Evolutionary conservation across 2,329 filamentous ascomycete genomes (phyloP).

Genomic region (Gnomoniopsis sp.): DNA sequence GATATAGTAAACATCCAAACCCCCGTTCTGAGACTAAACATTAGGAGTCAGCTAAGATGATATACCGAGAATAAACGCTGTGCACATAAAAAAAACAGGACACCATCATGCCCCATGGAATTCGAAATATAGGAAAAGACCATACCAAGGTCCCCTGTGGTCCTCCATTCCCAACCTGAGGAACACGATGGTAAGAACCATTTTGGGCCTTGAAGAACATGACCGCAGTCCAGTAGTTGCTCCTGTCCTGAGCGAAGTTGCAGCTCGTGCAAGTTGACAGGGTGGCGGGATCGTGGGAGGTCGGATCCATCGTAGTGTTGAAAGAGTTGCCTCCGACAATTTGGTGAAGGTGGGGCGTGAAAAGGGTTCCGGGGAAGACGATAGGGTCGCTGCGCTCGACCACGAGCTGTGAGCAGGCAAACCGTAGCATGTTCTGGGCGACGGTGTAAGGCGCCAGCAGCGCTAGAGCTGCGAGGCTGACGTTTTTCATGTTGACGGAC

Average conservation of each 20-base stretch:
- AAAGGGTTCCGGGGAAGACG: conserved; percentile 41
- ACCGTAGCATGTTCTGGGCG: conserved; percentile 41
- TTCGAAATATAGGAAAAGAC: background rate
- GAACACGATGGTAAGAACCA: conserved; percentile 40
- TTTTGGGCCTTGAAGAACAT: conserved; percentile 43
- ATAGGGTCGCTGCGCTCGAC: conserved; percentile 44
- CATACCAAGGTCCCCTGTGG: conserved; percentile 39
- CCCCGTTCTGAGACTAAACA: conserved; percentile 31
- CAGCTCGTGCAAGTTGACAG: conserved; percentile 40
- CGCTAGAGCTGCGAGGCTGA: conserved; percentile 24
- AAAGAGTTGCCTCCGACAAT: conserved; percentile 44
- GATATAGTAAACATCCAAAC: conserved; percentile 43
- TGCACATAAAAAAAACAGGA: too few species aligned
- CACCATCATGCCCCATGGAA: too few species aligned
- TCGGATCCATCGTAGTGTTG: conserved; percentile 40
- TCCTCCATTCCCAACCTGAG: conserved; percentile 41
- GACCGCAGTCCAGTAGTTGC: conserved; percentile 46
- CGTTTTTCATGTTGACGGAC: conserved; percentile 24
- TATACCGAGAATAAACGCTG: too few species aligned
- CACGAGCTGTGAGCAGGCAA: conserved; percentile 45
- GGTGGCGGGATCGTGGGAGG: conserved; percentile 30
- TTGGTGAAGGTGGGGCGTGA: conserved; percentile 45
- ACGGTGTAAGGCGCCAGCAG: conserved; percentile 27
- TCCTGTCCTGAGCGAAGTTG: conserved; percentile 40
- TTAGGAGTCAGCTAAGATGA: background rate